Base-by-base conservation (phyloP, 2,329 filamentous ascomycete genomes). In the Macrophomina phaseolina region DNA sequence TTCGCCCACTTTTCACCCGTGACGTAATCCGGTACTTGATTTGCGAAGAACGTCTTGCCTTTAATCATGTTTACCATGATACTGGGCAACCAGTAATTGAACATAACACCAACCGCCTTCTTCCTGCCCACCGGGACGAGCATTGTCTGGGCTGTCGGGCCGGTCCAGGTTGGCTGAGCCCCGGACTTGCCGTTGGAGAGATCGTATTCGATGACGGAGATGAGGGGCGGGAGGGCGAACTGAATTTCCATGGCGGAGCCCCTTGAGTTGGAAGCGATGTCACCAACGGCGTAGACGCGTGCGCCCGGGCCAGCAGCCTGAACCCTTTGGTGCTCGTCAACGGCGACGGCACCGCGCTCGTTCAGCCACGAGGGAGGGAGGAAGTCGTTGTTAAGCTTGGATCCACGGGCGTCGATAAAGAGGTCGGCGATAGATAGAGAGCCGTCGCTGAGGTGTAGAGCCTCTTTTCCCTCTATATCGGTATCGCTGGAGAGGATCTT, bases 371-470 rank as follows among this genome's bases (percentile, higher is more conserved):
- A n/a, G 12, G 34, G 23, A n/a, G 71, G 71, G 5, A 75, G 67
- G 69, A 69, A 79, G 7, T 67, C 58, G 38, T 67, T 73, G 68
- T 78, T 77, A 5, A 75, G 72, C 5, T 36, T 64, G 28, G 53
- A 53, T 48, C 77, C 77, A 0, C 71, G 74, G 56, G 72, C 74
- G 36, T 76, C 68, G 51, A 79, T 72, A 68, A 76, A 78, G 0
- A 77, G 61, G 64, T 80, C 58, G 4, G 58, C 58, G 5, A 45
- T 28, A 9, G 45, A 82, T 73, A 88, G 86, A 46, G 84, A 85
- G 40, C 85, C 84, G 9, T 84, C 74, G 2, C 82, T 82, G 45
- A 80, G 75, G 32, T 84, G 82, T 23, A 82, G 81, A 4, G 79
- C 81, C 3, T 79, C 79, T 53, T 75, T 76, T 16, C 80, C 79